Percentiles rank a stretch among this genome's conserved stretches.
These are phyloP conservation scores for Mortierella claussenii DNA, from an alignment of 192 early-diverging fungal genomes.

Conservation along the genomic window DNA sequence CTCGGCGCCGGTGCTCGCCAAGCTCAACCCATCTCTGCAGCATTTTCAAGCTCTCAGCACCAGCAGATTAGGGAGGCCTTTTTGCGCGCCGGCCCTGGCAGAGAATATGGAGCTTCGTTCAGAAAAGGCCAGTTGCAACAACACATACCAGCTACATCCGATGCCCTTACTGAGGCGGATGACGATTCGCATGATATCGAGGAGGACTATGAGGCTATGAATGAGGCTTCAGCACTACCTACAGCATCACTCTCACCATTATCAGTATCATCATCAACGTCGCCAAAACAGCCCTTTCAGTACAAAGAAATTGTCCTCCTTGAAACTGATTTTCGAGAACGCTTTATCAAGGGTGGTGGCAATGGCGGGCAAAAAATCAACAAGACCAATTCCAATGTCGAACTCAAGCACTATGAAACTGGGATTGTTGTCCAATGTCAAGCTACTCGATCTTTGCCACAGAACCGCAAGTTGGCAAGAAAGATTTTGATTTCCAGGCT, in stretches of 20 bases:
- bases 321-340: constrained; percentile 78
- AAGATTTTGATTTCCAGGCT: constrained; percentile 71
- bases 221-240: constrained; percentile 1
- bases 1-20: background rate
- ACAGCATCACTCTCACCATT: background rate
- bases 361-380: constrained; percentile 87
- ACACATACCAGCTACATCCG: too few relatives aligned
- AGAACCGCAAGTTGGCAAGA: constrained; percentile 78
- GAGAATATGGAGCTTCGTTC: background rate
- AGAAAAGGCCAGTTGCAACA: too few relatives aligned
- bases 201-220: too few relatives aligned
- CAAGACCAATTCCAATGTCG: constrained; percentile 79
- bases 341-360: constrained; percentile 80
- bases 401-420: constrained; percentile 78
- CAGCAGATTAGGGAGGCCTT: constrained; percentile 32
- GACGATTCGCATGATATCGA: too few relatives aligned
- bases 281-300: background rate
- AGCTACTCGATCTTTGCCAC: constrained; percentile 74
- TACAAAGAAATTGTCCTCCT: constrained; percentile 65
- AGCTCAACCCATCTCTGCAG: background rate
- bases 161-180: too few relatives aligned
- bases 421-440: constrained; percentile 77
- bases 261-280: background rate
- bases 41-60: constrained; percentile 8
- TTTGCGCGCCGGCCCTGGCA: constrained; percentile 25